These are phyloP conservation scores for Tetrahymena borealis DNA, from an alignment of 73 alveolate species.

Conservation along the genomic window DNA sequence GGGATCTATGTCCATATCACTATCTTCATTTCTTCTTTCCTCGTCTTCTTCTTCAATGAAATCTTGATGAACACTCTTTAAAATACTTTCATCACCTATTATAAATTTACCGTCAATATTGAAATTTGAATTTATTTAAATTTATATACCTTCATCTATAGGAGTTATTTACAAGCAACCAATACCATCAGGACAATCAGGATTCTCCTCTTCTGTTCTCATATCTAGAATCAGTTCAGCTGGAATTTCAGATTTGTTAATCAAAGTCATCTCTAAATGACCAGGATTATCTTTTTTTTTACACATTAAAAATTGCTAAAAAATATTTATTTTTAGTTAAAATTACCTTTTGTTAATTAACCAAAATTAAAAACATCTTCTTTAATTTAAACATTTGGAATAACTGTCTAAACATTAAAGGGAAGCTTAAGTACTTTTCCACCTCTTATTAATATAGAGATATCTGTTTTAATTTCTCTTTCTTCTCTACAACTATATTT, in stretches of 20 bases:
- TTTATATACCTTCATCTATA: conserved; percentile 40
- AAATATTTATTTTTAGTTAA: too few species aligned
- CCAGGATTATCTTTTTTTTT: conserved; percentile 39
- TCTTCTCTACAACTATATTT: conserved; percentile 79
- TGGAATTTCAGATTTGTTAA: conserved; percentile 51
- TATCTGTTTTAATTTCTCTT: conserved; percentile 78
- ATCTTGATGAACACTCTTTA: conserved; percentile 57
- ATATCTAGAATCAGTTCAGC: conserved; percentile 86
- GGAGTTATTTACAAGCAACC: conserved; percentile 32
- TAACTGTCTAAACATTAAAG: conserved; percentile 81
- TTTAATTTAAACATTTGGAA: conserved; percentile 87
- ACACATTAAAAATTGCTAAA: too few species aligned
- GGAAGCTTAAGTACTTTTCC: conserved; percentile 81
- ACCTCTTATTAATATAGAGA: conserved; percentile 92
- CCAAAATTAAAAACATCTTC: conserved; percentile 92
- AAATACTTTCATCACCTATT: conserved; percentile 56
- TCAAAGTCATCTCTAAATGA: conserved; percentile 49
- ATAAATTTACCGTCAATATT: conserved; percentile 31
- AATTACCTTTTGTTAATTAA: conserved; percentile 69
- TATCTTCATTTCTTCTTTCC: conserved; percentile 49
- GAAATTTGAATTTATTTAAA: conserved; percentile 42
- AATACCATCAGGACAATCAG: conserved; percentile 62
- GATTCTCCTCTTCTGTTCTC: conserved; percentile 84
- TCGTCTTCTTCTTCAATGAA: conserved; percentile 80
- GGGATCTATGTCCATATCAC: conserved; percentile 64